phyloP scores from a whole-genome alignment of 345 rosid species.

The Populus nigra region DNA sequence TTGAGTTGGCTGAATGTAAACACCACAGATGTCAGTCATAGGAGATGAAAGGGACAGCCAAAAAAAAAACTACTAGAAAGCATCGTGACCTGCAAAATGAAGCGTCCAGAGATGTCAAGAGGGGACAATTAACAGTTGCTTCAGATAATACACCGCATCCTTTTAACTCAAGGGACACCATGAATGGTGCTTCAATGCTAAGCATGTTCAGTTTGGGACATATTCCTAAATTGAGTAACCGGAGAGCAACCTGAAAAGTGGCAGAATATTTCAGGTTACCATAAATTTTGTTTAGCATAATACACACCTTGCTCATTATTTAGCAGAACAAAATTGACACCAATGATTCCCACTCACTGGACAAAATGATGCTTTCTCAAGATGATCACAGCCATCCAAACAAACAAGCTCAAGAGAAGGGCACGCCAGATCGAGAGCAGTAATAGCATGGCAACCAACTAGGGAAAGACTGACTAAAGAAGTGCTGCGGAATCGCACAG shows the following conservation, averaged over 20 bases:
- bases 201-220: constrained; percentile 83
- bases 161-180: constrained; percentile 90
- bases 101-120: constrained; percentile 81
- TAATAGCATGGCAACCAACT: constrained; percentile 82
- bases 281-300: not conserved
- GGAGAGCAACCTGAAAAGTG: constrained; percentile 71
- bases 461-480: constrained; percentile 83
- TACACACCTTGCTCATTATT: not conserved
- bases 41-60: not conserved
- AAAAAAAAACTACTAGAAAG: not conserved
- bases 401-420: constrained; percentile 79
- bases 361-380: constrained; percentile 78
- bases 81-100: constrained; percentile 81
- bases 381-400: constrained; percentile 97
- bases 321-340: not conserved
- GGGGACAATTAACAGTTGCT: constrained; percentile 78
- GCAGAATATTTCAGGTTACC: not conserved
- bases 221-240: constrained; percentile 87
- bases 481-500: constrained; percentile 64
- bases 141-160: constrained; percentile 91
- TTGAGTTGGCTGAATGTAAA: constrained; percentile 67
- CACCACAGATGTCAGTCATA: constrained; percentile 16
- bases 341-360: constrained; percentile 58
- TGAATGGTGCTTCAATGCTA: constrained; percentile 65
- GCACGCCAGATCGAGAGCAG: constrained; percentile 71